These are phyloP conservation scores for Fusarium praegraminearum DNA, from an alignment of 2,329 filamentous ascomycete genomes.

Conservation along the genomic window DNA sequence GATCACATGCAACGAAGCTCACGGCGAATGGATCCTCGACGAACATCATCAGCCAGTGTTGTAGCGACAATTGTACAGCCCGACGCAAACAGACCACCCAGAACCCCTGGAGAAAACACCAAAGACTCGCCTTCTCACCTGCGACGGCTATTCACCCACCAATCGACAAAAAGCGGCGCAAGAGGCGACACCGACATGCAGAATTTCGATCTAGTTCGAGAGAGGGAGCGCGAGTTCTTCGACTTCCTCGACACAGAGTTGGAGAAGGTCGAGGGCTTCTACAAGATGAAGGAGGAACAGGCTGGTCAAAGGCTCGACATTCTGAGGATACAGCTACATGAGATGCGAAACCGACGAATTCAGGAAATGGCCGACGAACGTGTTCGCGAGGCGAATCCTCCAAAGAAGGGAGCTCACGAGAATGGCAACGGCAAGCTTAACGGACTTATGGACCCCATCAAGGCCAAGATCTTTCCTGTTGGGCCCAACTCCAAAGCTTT, in stretches of 20 bases:
- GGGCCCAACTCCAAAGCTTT: constrained; percentile 72
- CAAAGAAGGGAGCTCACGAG: constrained; percentile 34
- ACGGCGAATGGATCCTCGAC: constrained; percentile 49
- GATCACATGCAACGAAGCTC: constrained; percentile 33
- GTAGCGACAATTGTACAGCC: constrained; percentile 36
- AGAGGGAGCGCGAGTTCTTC: constrained; percentile 87
- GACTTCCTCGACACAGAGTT: constrained; percentile 85
- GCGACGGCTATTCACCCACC: constrained; percentile 54
- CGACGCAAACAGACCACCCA: constrained; percentile 15
- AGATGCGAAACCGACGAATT: constrained; percentile 88
- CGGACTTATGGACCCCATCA: constrained; percentile 66
- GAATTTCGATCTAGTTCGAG: constrained; percentile 72
- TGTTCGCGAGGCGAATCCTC: constrained; percentile 47
- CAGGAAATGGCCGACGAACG: constrained; percentile 71
- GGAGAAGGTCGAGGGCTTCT: constrained; percentile 92
- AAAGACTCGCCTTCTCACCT: constrained; percentile 49
- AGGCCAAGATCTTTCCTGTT: constrained; percentile 65
- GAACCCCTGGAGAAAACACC: constrained; percentile 35
- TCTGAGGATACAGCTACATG: constrained; percentile 86
- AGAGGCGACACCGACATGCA: constrained; percentile 59
- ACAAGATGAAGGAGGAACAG: constrained; percentile 87
- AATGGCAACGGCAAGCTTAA: constrained; percentile 48
- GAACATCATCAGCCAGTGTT: constrained; percentile 53
- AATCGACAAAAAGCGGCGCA: constrained; percentile 43
- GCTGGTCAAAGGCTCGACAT: constrained; percentile 77